Evolutionary conservation across 352 stramenopile species (phyloP).

Genomic region (Pythium brassicae): DNA sequence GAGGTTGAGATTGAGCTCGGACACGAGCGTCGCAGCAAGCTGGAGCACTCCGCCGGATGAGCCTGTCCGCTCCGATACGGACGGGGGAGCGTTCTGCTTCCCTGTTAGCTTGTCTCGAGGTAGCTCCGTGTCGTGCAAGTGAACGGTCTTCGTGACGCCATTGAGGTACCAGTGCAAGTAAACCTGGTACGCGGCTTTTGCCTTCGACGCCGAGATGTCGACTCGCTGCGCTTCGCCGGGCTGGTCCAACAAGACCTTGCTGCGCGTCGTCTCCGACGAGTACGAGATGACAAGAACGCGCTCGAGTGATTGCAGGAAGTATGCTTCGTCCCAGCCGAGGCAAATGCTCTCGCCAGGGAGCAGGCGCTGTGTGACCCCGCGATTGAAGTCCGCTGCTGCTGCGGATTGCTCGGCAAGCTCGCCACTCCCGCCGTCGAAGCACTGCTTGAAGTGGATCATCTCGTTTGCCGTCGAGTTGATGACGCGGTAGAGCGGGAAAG

Average conservation of each 20-base stretch:
- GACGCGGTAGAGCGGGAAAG: slow-evolving; percentile 72
- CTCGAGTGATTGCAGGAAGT: slow-evolving; percentile 63
- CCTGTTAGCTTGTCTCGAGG: slow-evolving; percentile 64
- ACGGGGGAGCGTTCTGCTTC: slow-evolving; percentile 23
- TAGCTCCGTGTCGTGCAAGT: slow-evolving; percentile 62
- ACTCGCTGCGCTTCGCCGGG: slow-evolving; percentile 59
- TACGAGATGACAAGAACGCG: slow-evolving; percentile 64
- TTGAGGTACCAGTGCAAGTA: slow-evolving; percentile 84
- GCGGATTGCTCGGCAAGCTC: slow-evolving; percentile 45
- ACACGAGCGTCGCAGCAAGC: slow-evolving; percentile 28
- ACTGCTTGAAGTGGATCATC: slow-evolving; percentile 79
- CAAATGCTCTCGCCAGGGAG: slow-evolving; percentile 65
- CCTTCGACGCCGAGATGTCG: slow-evolving; percentile 43
- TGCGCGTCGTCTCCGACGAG: slow-evolving; percentile 31
- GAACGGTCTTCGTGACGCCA: slow-evolving; percentile 77
- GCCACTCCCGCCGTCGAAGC: slow-evolving; percentile 49
- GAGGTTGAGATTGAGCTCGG: slow-evolving; percentile 51
- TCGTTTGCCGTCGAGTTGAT: slow-evolving; percentile 70
- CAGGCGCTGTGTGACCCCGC: slow-evolving; percentile 60
- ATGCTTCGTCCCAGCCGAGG: slow-evolving; percentile 86
- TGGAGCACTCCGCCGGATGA: slow-evolving; percentile 9
- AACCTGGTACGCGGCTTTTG: slow-evolving; percentile 20
- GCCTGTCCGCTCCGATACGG: slow-evolving; percentile 3
- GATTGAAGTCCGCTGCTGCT: slow-evolving; percentile 37
- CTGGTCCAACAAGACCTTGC: slow-evolving; percentile 70